phyloP scores from a whole-genome alignment of 2,329 filamentous ascomycete genomes.

The Nannizzia gypsea region DNA sequence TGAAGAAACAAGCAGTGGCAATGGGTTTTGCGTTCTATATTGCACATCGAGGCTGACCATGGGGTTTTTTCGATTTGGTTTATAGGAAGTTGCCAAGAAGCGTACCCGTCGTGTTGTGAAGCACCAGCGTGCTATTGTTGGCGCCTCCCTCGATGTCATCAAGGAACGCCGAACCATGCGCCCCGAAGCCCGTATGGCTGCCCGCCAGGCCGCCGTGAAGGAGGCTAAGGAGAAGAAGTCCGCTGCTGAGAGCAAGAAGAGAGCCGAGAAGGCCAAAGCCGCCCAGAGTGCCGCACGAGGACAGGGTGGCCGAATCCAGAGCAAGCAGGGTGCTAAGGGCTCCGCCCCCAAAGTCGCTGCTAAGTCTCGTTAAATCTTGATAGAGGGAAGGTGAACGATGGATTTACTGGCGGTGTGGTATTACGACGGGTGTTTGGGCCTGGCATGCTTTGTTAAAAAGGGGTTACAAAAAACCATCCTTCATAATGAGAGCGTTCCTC shows the following conservation, averaged over 20 bases:
- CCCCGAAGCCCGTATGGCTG: constrained; percentile 88
- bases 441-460: constrained; percentile 3
- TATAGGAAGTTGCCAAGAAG: constrained; percentile 99
- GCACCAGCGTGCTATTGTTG: constrained; percentile 96
- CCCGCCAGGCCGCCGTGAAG: constrained; percentile 82
- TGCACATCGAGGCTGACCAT: constrained; percentile 13
- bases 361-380: constrained; percentile 58
- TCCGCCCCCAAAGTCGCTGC: constrained; percentile 72
- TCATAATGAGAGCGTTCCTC: constrained; percentile 2
- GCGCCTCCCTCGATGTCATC: constrained; percentile 98
- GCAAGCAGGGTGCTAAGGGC: constrained; percentile 97
- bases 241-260: constrained; percentile 79
- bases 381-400: not conserved
- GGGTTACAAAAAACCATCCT: not conserved
- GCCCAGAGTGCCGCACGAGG: constrained; percentile 65
- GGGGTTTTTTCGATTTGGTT: not conserved
- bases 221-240: constrained; percentile 98
- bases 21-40: not conserved
- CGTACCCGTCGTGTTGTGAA: constrained; percentile 96
- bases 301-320: constrained; percentile 65
- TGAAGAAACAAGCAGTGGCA: no score
- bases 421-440: constrained; percentile 5
- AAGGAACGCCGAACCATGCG: constrained; percentile 95
- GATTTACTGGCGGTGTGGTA: not conserved
- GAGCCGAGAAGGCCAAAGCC: constrained; percentile 97